Evolutionary conservation across 2,329 filamentous ascomycete genomes (phyloP), one percentile per base, ranked within the genome.

Genomic region (Cladosporium colombiae): DNA sequence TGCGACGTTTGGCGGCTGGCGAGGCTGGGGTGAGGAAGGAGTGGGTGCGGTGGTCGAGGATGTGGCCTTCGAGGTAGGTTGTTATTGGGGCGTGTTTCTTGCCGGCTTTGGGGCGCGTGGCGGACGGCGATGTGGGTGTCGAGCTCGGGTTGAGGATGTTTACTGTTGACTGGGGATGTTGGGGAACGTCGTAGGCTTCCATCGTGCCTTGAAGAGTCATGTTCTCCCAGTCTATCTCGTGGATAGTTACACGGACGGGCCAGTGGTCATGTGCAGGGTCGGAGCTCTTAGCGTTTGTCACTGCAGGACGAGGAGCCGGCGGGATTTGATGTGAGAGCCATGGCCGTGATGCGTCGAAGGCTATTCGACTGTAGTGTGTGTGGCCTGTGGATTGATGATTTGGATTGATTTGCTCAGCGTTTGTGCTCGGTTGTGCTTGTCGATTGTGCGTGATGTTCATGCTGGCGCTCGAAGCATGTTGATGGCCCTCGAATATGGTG

Each of bases 171-270:
- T 66, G 59, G 40, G 68, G 75, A 65, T 81, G 79, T 35, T 80
- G 81, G 2, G 87, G 87, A 14, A 89, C 87, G 70, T 90, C 88
- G 77, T 88, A 89, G 5, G 88, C 88, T 76, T 89, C 86, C 88
- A 90, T 90, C 8, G 87, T 89, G 4, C 88, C 88, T 25, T 86
- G 85, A 21, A 90, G 75, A 0, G 85, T 86, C 86, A 89, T 88
- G 21, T 78, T 80, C 5, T 81, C 78, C 70, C 83, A 84, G 74
- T 90, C 86, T 55, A 90, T 82, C 21, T 83, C 80, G 71, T 89
- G 86, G 46, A 90, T 84, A 2, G 83, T 88, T 62, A 90, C 87
- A 68, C 87, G 88, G 35, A 90, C 88, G 7, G 87, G 87, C 88
- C 88, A 90, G 53, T 84, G 83, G 70, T 89, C 86, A 64, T 86